These are phyloP conservation scores for Annulohypoxylon bovei DNA, from an alignment of 495 filamentous ascomycete genomes.

Conservation along the genomic window DNA sequence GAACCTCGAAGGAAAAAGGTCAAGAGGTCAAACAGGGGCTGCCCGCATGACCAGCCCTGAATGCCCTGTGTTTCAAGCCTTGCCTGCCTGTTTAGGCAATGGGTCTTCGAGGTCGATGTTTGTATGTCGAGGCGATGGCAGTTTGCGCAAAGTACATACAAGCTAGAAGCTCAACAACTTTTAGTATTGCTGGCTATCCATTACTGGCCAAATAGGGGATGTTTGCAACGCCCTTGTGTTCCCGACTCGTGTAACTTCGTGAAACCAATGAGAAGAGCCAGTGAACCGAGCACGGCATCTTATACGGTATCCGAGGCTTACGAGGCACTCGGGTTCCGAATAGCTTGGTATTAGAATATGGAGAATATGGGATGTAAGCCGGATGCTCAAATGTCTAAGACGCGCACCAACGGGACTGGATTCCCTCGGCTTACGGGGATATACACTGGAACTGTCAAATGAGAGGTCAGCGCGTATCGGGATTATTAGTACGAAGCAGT, in stretches of 20 bases:
- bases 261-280: constrained; percentile 34
- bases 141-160: neutral
- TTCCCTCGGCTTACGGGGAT: constrained; percentile 25
- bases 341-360: constrained; percentile 9
- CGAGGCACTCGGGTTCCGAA: neutral
- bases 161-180: neutral
- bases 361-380: neutral
- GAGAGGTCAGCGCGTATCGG: constrained; percentile 7
- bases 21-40: constrained; percentile 15
- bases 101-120: constrained; percentile 11
- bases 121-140: constrained; percentile 9
- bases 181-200: neutral
- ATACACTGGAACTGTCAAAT: constrained; percentile 8
- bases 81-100: constrained; percentile 29
- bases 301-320: neutral
- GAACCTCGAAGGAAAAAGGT: constrained; percentile 20
- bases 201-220: constrained; percentile 13
- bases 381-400: constrained; percentile 14
- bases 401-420: constrained; percentile 18
- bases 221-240: constrained; percentile 26
- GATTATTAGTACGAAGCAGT: constrained; percentile 15
- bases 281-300: constrained; percentile 19
- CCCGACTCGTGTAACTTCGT: constrained; percentile 20
- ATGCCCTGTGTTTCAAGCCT: constrained; percentile 6
- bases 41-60: constrained; percentile 8